Base-by-base conservation (phyloP, 2,329 filamentous ascomycete genomes). In the Xylaria sp. region DNA sequence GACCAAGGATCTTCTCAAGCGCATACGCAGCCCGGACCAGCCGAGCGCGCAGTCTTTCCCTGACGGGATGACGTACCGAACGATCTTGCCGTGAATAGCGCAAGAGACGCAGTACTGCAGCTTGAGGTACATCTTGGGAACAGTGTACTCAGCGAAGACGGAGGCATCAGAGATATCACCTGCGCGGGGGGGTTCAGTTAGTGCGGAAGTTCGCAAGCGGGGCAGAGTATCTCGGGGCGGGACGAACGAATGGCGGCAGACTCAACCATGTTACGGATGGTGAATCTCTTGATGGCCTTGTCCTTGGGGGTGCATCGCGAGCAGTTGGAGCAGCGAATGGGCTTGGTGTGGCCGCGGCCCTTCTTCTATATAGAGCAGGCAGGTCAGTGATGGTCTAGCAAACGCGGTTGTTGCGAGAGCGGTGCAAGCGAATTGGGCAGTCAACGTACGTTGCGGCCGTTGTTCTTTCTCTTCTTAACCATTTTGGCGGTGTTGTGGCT, bases 81-180 rank as follows among this genome's bases (percentile, higher is more conserved):
- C 97, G 85, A 99, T 99, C 93, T 99, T 99, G 90, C 96, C 96
- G 90, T 99, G 96, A 78, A 99, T 99, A 82, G 96, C 96, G 88
- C 96, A 99, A 86, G 95, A 98, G 83, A 99, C 96, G 86, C 96
- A 99, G 93, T 99, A 99, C 89, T 99, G 96, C 85, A 99, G 92
- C 92, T 99, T 99, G 87, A 99, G 89, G 93, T 99, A 99, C 97
- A 99, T 99, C 93, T 99, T 99, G 87, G 96, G 96, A 82, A 99
- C 95, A 79, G 94, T 94, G 90, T 99, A 99, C 89, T 99, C 96
- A 81, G 92, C 85, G 88, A 98, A 99, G 86, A 99, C 96, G 81
- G 96, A 98, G 82, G 97, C 96, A 85, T 99, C 96, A 77, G 94
- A 97, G 88, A 99, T 99, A 93, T 99, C 96, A 94, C 96, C 96